Evolutionary conservation across 2,329 filamentous ascomycete genomes (phyloP).

Genomic region (Sporothrix pseudoabietina): DNA sequence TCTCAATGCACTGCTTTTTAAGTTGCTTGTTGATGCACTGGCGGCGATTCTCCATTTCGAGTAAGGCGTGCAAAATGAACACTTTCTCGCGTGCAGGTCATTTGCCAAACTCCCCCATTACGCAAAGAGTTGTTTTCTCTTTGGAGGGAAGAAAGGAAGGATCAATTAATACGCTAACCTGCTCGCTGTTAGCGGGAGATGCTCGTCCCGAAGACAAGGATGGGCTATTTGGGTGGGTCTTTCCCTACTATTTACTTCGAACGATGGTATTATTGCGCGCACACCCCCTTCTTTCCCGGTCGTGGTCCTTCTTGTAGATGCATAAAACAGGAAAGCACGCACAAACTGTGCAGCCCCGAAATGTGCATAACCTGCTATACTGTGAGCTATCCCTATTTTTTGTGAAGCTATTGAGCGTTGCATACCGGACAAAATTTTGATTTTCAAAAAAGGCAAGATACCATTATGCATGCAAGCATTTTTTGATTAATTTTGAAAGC

Average conservation of each 20-base stretch:
- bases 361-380: not conserved
- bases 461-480: too few species aligned
- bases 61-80: not conserved
- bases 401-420: not conserved
- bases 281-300: not conserved
- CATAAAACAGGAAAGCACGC: not conserved
- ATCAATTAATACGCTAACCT: slow-evolving; percentile 1
- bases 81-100: not conserved
- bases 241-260: not conserved
- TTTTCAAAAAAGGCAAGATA: not conserved
- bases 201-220: slow-evolving; percentile 24
- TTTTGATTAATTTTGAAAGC: too few species aligned
- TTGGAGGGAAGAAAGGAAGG: not conserved
- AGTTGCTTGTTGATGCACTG: not conserved
- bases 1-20: too few species aligned
- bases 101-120: slow-evolving; percentile 1
- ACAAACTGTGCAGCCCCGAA: not conserved
- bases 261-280: not conserved
- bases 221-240: not conserved
- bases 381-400: not conserved
- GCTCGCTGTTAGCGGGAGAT: slow-evolving; percentile 25
- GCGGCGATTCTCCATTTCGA: slow-evolving; percentile 19
- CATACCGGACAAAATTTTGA: not conserved
- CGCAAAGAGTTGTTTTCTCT: not conserved
- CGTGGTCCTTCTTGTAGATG: not conserved